These are phyloP conservation scores for Penicillium herquei DNA, from an alignment of 495 filamentous ascomycete species.

Conservation along the genomic window DNA sequence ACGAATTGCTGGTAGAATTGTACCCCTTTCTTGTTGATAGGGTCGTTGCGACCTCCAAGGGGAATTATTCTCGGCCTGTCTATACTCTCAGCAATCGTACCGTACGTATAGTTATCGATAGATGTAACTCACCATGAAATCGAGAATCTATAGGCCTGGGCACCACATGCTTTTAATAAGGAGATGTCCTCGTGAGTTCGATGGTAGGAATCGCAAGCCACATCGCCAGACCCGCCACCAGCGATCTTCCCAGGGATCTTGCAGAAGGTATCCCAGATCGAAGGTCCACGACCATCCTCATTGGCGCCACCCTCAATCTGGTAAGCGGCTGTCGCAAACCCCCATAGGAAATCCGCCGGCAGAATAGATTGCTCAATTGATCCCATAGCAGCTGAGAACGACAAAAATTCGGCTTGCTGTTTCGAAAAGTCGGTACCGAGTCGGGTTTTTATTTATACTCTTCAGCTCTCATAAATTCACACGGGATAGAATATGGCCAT, in stretches of 20 bases:
- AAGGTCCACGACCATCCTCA: constrained; percentile 67
- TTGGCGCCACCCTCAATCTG: constrained; percentile 71
- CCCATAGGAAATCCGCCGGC: constrained; percentile 76
- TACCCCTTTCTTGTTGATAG: constrained; percentile 47
- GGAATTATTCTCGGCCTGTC: constrained; percentile 69
- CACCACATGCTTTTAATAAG: constrained; percentile 63
- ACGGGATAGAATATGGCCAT: no score
- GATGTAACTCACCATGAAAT: constrained; percentile 66
- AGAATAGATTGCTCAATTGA: constrained; percentile 39
- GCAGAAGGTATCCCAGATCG: constrained; percentile 79
- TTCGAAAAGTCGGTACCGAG: no score
- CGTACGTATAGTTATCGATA: neutral
- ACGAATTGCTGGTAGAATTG: constrained; percentile 50
- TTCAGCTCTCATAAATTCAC: no score
- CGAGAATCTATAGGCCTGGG: constrained; percentile 71
- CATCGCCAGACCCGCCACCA: constrained; percentile 63
- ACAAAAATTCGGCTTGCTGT: neutral
- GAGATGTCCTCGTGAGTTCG: constrained; percentile 70
- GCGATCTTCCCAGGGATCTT: constrained; percentile 72
- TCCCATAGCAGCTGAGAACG: constrained; percentile 1
- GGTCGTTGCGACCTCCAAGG: constrained; percentile 46
- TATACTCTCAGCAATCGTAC: neutral
- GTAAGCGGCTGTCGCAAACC: constrained; percentile 79
- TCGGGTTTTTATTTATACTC: no score
- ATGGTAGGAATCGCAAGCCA: constrained; percentile 77